Evolutionary conservation across 2,329 filamentous ascomycete species (phyloP).

Genomic region (Aspergillus brunneoviolaceus): DNA sequence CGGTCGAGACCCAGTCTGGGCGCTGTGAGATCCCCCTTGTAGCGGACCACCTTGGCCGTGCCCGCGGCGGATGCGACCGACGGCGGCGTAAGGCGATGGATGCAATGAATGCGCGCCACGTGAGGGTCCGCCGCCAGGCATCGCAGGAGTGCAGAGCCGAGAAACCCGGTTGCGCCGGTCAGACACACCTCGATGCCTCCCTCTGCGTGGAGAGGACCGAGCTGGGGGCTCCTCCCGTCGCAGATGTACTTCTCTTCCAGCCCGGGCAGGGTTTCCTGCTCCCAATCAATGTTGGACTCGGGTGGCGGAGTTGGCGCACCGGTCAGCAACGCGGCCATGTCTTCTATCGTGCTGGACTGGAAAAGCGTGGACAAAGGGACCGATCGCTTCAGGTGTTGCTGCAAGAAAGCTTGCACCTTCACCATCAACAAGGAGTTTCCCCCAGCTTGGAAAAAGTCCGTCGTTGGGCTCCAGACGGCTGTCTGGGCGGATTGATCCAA

Average conservation of each 20-base stretch:
- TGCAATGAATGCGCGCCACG: slow-evolving; percentile 45
- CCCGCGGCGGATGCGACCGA: neutral
- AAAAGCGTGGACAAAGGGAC: neutral
- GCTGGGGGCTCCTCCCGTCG: neutral
- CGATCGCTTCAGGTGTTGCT: too few relatives aligned
- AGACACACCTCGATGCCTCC: slow-evolving; percentile 16
- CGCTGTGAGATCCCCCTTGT: slow-evolving; percentile 40
- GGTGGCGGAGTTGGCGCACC: neutral
- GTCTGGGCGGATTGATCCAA: neutral
- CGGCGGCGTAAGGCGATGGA: slow-evolving; percentile 33
- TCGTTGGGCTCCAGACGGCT: too few relatives aligned
- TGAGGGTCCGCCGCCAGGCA: slow-evolving; percentile 32
- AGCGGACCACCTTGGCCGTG: slow-evolving; percentile 31
- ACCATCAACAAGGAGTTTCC: slow-evolving; percentile 32
- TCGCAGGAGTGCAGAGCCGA: slow-evolving; percentile 42
- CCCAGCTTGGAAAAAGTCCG: slow-evolving; percentile 27
- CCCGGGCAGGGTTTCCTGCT: neutral
- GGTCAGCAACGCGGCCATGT: neutral
- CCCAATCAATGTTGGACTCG: neutral
- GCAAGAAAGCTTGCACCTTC: slow-evolving; percentile 23
- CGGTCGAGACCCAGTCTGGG: slow-evolving; percentile 42
- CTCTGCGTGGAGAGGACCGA: neutral
- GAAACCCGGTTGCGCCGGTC: slow-evolving; percentile 37
- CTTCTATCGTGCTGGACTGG: neutral
- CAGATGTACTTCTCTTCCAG: neutral